A percentile compares a stretch with the other conserved stretches of the same genome.
phyloP scores from a whole-genome alignment of 441 rosid species.

The Euphorbia celastroides region DNA sequence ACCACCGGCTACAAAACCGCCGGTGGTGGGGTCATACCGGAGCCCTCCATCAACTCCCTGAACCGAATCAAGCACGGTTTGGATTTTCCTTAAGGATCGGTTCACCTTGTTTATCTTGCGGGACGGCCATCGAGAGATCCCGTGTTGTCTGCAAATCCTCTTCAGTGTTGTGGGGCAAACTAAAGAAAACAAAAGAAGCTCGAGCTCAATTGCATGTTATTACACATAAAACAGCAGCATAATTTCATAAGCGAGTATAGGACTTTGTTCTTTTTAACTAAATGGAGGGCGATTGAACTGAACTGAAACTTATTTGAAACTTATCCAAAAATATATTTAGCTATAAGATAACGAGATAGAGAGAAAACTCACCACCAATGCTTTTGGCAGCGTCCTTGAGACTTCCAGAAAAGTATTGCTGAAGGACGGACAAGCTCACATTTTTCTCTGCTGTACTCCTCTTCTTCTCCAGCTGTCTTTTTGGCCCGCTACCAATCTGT shows the following conservation, averaged over 20 bases:
- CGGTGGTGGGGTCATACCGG: conserved; percentile 65
- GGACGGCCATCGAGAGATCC: conserved; percentile 95
- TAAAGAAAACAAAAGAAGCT: conserved; percentile 28
- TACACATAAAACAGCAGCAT: not conserved
- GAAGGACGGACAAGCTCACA: conserved; percentile 83
- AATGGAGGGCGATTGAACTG: too few relatives aligned
- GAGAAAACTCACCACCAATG: conserved; percentile 68
- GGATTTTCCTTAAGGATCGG: conserved; percentile 72
- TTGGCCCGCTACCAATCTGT: conserved; percentile 35
- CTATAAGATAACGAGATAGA: conserved; percentile 5
- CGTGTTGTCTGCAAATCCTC: conserved; percentile 96
- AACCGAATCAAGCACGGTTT: conserved; percentile 79
- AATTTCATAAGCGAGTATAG: not conserved
- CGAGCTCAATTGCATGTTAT: conserved; percentile 2
- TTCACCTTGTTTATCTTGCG: conserved; percentile 94
- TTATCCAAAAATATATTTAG: too few relatives aligned
- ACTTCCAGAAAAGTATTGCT: conserved; percentile 89
- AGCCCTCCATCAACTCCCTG: conserved; percentile 87
- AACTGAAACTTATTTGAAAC: too few relatives aligned
- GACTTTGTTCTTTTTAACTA: too few relatives aligned
- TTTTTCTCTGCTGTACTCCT: conserved; percentile 72
- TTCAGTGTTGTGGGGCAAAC: conserved; percentile 95
- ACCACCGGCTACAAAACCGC: conserved; percentile 63
- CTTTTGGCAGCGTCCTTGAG: conserved; percentile 95
- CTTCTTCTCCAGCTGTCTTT: conserved; percentile 56